These are phyloP conservation scores for Gossypium longicalyx DNA, from an alignment of 345 rosid species.

Conservation along the genomic window DNA sequence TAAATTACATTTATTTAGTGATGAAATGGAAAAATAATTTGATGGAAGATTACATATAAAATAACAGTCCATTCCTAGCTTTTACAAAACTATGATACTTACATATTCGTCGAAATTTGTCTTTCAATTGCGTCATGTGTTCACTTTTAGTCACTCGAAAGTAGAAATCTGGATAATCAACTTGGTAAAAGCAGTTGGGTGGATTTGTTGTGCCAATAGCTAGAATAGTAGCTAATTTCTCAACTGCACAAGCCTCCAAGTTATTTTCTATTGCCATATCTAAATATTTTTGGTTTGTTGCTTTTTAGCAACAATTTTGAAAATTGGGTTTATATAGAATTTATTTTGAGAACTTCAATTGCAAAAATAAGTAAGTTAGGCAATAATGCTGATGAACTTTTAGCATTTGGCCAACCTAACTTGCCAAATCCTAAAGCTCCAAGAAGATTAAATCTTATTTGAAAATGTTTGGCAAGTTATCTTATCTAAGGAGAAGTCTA, in stretches of 20 bases:
- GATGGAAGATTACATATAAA: too few species aligned
- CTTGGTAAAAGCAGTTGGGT: not conserved
- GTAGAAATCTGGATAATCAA: not conserved
- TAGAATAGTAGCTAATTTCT: not conserved
- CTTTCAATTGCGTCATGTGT: constrained; percentile 37
- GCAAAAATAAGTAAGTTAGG: not conserved
- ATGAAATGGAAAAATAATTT: too few species aligned
- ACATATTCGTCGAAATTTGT: constrained; percentile 71
- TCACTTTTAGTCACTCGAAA: not conserved
- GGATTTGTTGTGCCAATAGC: not conserved
- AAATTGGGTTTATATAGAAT: not conserved
- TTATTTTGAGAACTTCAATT: not conserved
- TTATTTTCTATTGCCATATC: not conserved
- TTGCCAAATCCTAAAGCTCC: too few species aligned
- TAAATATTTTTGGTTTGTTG: not conserved
- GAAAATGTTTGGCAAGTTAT: too few species aligned
- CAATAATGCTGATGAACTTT: not conserved
- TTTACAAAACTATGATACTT: constrained; percentile 17
- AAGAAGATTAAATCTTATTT: too few species aligned
- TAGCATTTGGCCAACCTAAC: not conserved
- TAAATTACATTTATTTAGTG: too few species aligned
- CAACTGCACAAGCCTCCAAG: not conserved
- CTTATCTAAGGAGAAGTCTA: too few species aligned
- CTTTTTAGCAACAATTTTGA: not conserved
- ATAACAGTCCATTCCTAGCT: too few species aligned